Conservation (phyloP, 345 rosid genomes). For the Hibiscus tridactylites region DNA sequence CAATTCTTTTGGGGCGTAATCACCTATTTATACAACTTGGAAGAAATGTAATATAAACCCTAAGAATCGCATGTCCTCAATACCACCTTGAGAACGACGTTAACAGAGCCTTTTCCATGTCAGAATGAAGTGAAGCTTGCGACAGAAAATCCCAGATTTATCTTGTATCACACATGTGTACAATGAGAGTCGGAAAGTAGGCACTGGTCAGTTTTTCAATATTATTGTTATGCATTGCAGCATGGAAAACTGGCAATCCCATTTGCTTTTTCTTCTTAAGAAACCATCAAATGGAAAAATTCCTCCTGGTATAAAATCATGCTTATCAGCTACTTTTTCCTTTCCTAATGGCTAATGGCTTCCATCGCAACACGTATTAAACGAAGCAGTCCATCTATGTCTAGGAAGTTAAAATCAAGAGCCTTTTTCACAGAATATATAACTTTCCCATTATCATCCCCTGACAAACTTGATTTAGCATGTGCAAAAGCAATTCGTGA, state of each 20-base stretch:
- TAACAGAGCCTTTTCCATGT: conserved; percentile 14
- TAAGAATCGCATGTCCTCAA: conserved; percentile 12
- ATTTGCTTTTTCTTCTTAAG: conserved; percentile 6
- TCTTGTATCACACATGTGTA: conserved; percentile 22
- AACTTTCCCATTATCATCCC: conserved; percentile 48
- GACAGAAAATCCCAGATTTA: conserved; percentile 11
- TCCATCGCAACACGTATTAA: conserved; percentile 77
- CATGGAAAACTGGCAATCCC: conserved; percentile 9
- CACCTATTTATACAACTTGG: conserved; percentile 15
- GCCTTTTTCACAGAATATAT: conserved; percentile 62
- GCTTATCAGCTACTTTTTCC: conserved; percentile 4
- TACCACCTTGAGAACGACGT: conserved; percentile 15
- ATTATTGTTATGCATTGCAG: conserved; percentile 6
- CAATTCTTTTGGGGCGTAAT: conserved; percentile 10
- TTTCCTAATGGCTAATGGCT: conserved; percentile 49
- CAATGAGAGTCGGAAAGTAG: conserved; percentile 11
- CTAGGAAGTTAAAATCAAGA: conserved; percentile 91
- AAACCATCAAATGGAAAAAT: conserved; percentile 3
- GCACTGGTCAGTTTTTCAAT: conserved; percentile 5
- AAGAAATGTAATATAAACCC: conserved; percentile 9
- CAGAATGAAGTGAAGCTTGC: conserved; percentile 20
- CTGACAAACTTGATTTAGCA: conserved; percentile 41
- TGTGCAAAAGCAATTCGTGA: conserved; percentile 60
- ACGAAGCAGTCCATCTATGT: conserved; percentile 66
- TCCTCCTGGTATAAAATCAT: conserved; percentile 14